Evolutionary conservation across 805 yeast genomes (phyloP).

Genomic region (Ogataea pignaliae): DNA sequence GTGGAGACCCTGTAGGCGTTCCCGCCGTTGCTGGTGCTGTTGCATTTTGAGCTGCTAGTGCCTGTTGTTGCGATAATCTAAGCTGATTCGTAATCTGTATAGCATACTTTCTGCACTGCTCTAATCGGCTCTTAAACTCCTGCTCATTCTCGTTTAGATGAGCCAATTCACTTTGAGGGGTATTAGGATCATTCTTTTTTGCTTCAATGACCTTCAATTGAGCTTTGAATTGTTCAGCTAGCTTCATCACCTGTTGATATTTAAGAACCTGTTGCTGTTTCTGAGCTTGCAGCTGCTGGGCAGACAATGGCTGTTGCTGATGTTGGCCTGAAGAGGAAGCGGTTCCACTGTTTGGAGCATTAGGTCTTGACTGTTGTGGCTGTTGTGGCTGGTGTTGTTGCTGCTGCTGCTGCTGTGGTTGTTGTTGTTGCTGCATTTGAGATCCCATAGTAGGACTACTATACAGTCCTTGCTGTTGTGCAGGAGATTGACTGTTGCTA

Average conservation of each 20-base stretch:
- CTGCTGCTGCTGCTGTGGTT: constrained; percentile 1
- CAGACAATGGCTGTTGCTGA: constrained; percentile 8
- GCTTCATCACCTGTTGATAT: constrained; percentile 40
- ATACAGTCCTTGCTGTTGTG: background rate
- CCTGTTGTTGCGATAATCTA: constrained; percentile 19
- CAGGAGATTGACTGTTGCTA: constrained; percentile 6
- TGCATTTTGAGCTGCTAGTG: constrained; percentile 1
- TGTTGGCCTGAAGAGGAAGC: constrained; percentile 1
- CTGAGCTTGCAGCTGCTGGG: constrained; percentile 22
- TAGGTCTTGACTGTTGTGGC: background rate
- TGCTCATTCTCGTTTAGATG: constrained; percentile 46
- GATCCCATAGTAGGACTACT: background rate
- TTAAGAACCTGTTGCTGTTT: constrained; percentile 30
- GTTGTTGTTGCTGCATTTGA: background rate
- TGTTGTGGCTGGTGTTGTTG: constrained; percentile 4
- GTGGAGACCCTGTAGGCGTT: background rate
- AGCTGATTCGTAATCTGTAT: constrained; percentile 43
- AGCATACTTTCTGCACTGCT: constrained; percentile 39
- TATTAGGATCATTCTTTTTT: constrained; percentile 38
- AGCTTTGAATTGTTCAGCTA: constrained; percentile 45
- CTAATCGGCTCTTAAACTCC: constrained; percentile 41
- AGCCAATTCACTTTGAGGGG: constrained; percentile 41
- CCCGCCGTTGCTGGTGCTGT: too few relatives aligned
- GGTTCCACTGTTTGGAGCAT: background rate
- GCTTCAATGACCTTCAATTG: constrained; percentile 48